phyloP scores from a whole-genome alignment of 1,284 basidiomycete genomes.

The Pholiota adiposa region DNA sequence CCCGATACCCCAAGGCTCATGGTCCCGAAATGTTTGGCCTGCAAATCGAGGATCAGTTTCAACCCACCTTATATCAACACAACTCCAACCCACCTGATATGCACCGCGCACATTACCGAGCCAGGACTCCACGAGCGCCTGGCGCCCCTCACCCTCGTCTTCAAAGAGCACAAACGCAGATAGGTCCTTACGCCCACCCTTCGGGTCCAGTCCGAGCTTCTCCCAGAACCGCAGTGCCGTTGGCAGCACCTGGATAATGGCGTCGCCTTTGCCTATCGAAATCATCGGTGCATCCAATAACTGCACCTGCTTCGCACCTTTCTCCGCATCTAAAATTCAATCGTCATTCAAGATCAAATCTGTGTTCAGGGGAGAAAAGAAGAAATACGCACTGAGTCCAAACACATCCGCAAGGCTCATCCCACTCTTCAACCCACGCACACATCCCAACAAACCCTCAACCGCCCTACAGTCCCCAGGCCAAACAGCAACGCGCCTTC shows the following conservation, averaged over 20 bases:
- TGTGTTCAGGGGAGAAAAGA: neutral
- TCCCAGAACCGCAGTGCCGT: constrained; percentile 81
- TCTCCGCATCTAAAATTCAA: constrained; percentile 1
- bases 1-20: constrained; percentile 54
- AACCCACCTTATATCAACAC: neutral
- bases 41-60: neutral
- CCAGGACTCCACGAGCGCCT: constrained; percentile 58
- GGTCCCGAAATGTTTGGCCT: constrained; percentile 67
- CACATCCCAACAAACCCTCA: constrained; percentile 34
- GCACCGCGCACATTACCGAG: constrained; percentile 50
- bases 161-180: constrained; percentile 72
- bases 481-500: constrained; percentile 47
- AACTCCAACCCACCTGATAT: constrained; percentile 54
- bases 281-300: constrained; percentile 60
- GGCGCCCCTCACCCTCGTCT: constrained; percentile 51
- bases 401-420: constrained; percentile 43
- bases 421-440: constrained; percentile 35
- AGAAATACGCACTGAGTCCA: constrained; percentile 35
- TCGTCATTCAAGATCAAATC: neutral
- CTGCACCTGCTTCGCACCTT: constrained; percentile 24
- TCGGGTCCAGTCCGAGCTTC: constrained; percentile 75
- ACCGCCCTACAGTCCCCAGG: constrained; percentile 54
- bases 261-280: constrained; percentile 63
- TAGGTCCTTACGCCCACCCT: constrained; percentile 71
- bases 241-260: constrained; percentile 65